These are phyloP conservation scores for Fusarium chlamydosporum DNA, from an alignment of 2,329 filamentous ascomycete genomes.

Conservation along the genomic window DNA sequence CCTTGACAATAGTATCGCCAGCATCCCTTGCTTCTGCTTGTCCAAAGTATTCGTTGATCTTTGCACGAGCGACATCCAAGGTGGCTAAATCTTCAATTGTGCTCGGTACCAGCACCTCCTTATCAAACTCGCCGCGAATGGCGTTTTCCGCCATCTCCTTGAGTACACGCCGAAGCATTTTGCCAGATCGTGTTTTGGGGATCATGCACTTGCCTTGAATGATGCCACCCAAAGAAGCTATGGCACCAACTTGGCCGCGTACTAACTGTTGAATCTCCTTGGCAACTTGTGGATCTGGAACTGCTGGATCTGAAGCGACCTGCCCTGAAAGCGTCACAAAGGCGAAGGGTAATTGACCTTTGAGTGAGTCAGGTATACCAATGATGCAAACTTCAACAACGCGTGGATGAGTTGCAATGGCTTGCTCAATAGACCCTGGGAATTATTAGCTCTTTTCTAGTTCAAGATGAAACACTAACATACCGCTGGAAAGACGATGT, in stretches of 20 bases:
- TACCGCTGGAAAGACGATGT: slow-evolving; percentile 89
- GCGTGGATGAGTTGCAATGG: slow-evolving; percentile 82
- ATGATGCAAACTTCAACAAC: slow-evolving; percentile 90
- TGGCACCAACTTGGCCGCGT: slow-evolving; percentile 85
- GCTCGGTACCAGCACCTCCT: slow-evolving; percentile 79
- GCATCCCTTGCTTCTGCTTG: slow-evolving; percentile 60
- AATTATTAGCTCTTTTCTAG: slow-evolving; percentile 18
- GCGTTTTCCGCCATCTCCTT: slow-evolving; percentile 88
- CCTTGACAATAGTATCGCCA: slow-evolving; percentile 65
- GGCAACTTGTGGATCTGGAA: slow-evolving; percentile 61
- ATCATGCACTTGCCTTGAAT: slow-evolving; percentile 90
- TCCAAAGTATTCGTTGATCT: slow-evolving; percentile 82
- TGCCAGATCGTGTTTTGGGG: slow-evolving; percentile 91
- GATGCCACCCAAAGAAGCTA: slow-evolving; percentile 87
- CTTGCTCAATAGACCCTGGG: slow-evolving; percentile 88
- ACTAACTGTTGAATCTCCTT: slow-evolving; percentile 80
- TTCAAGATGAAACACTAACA: slow-evolving; percentile 45
- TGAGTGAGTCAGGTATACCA: slow-evolving; percentile 85
- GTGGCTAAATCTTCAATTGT: slow-evolving; percentile 87
- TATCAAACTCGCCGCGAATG: slow-evolving; percentile 78
- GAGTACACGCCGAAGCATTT: slow-evolving; percentile 86
- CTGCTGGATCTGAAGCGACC: slow-evolving; percentile 65
- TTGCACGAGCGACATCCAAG: slow-evolving; percentile 78
- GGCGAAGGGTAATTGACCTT: slow-evolving; percentile 92
- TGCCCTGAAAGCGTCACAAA: slow-evolving; percentile 74